These are phyloP conservation scores for Phytophthora megakarya DNA, from an alignment of 352 stramenopile genomes.

Conservation along the genomic window DNA sequence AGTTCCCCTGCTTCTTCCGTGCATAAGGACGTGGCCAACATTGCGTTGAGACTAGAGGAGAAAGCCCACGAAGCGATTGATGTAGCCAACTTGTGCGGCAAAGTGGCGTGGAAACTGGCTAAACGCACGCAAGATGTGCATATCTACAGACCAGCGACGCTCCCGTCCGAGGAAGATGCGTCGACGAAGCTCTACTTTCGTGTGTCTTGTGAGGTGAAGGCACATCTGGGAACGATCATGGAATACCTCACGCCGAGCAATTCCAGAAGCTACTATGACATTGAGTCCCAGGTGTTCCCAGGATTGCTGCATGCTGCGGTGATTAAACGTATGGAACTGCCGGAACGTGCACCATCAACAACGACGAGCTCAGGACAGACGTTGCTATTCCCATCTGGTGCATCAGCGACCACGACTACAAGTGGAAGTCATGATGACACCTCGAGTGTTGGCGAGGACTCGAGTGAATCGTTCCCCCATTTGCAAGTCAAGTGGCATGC, in stretches of 20 bases:
- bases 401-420: conserved; percentile 33
- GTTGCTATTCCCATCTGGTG: conserved; percentile 29
- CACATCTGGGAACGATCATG: conserved; percentile 77
- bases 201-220: conserved; percentile 84
- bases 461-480: conserved; percentile 56
- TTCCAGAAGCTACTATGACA: conserved; percentile 77
- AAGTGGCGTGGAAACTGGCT: conserved; percentile 63
- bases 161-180: conserved; percentile 49
- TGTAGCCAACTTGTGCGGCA: conserved; percentile 59
- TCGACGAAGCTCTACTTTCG: conserved; percentile 79
- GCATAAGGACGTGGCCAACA: conserved; percentile 52
- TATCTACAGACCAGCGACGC: conserved; percentile 62
- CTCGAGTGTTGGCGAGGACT: conserved; percentile 52
- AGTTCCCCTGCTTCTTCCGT: conserved; percentile 35
- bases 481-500: conserved; percentile 88
- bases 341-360: conserved; percentile 20
- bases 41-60: conserved; percentile 69
- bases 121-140: conserved; percentile 87
- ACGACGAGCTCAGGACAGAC: conserved; percentile 28
- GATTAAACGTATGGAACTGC: conserved; percentile 80
- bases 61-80: conserved; percentile 74
- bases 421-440: conserved; percentile 47
- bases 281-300: conserved; percentile 84
- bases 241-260: conserved; percentile 76
- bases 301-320: conserved; percentile 77